A percentile compares a stretch with the other conserved stretches of the same genome.
These are phyloP conservation scores for Teratosphaeria nubilosa DNA, from an alignment of 2,329 filamentous ascomycete genomes.

Conservation along the genomic window DNA sequence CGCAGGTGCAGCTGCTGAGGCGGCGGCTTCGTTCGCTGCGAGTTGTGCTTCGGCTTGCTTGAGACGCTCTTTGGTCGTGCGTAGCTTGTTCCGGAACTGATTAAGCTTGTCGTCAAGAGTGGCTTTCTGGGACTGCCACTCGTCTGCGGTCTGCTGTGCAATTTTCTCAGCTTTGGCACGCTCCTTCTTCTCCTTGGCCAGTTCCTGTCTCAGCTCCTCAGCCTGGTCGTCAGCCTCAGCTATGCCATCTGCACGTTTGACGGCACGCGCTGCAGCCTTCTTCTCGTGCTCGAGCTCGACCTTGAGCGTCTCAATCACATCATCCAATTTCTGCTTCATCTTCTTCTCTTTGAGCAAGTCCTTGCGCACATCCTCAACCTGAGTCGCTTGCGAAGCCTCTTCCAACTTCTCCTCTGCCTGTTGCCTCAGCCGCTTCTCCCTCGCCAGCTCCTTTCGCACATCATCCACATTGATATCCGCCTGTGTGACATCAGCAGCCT, in stretches of 20 bases:
- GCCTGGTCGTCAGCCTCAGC: constrained; percentile 31
- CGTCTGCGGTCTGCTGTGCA: constrained; percentile 43
- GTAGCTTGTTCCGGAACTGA: constrained; percentile 59
- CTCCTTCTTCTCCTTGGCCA: constrained; percentile 42
- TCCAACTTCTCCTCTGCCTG: constrained; percentile 26
- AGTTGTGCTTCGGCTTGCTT: constrained; percentile 51
- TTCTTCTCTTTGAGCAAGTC: constrained; percentile 25
- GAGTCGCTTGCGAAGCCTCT: constrained; percentile 24
- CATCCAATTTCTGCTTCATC: constrained; percentile 24
- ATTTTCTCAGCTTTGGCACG: constrained; percentile 44
- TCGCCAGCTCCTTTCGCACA: constrained; percentile 22
- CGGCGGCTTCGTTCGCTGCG: constrained; percentile 27
- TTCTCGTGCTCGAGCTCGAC: constrained; percentile 25
- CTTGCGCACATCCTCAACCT: constrained; percentile 23
- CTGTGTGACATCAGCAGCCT: constrained; percentile 23
- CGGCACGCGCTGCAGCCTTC: constrained; percentile 27
- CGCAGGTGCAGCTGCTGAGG: constrained; percentile 19
- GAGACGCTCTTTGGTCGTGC: constrained; percentile 59
- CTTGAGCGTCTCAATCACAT: constrained; percentile 24
- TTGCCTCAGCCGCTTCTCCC: constrained; percentile 23
- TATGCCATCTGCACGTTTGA: constrained; percentile 33
- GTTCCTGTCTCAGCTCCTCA: constrained; percentile 40
- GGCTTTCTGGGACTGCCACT: constrained; percentile 53
- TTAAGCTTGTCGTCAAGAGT: constrained; percentile 62
- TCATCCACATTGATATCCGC: constrained; percentile 23